Percentiles rank a stretch among this genome's conserved stretches.
phyloP scores from a whole-genome alignment of 495 filamentous ascomycete genomes.

The Xylaria sp. region DNA sequence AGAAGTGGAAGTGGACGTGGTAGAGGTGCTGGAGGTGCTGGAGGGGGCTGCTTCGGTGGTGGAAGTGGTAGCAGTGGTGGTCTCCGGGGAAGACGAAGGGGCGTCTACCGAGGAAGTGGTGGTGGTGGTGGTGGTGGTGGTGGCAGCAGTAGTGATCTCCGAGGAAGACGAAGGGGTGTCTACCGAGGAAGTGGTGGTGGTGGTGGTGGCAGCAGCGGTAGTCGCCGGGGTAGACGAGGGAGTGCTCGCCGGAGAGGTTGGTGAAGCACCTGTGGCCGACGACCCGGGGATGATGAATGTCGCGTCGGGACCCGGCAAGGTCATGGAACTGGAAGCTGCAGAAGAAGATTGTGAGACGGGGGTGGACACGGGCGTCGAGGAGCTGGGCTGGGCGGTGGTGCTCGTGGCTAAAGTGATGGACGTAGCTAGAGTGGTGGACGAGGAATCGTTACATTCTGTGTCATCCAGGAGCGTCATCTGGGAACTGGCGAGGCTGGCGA shows the following conservation, averaged over 20 bases:
- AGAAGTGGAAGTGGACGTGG: too few species aligned
- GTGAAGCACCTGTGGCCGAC: too few species aligned
- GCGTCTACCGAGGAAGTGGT: too few species aligned
- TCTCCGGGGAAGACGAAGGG: neutral
- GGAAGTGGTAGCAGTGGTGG: too few species aligned
- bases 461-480: slow-evolving; percentile 62
- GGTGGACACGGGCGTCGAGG: neutral
- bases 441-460: neutral
- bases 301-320: too few species aligned
- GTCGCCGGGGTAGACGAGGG: neutral
- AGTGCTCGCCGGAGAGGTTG: too few species aligned
- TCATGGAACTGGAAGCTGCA: neutral
- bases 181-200: neutral
- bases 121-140: too few species aligned
- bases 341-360: neutral
- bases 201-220: neutral
- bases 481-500: slow-evolving; percentile 61
- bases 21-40: too few species aligned
- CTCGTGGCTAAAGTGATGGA: too few species aligned
- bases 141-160: neutral
- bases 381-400: neutral
- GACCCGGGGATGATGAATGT: too few species aligned
- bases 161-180: neutral
- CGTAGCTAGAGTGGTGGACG: neutral
- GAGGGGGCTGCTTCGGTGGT: too few species aligned